Evolutionary conservation across 1,284 basidiomycete genomes (phyloP).

Genomic region (Inonotus hispidus): DNA sequence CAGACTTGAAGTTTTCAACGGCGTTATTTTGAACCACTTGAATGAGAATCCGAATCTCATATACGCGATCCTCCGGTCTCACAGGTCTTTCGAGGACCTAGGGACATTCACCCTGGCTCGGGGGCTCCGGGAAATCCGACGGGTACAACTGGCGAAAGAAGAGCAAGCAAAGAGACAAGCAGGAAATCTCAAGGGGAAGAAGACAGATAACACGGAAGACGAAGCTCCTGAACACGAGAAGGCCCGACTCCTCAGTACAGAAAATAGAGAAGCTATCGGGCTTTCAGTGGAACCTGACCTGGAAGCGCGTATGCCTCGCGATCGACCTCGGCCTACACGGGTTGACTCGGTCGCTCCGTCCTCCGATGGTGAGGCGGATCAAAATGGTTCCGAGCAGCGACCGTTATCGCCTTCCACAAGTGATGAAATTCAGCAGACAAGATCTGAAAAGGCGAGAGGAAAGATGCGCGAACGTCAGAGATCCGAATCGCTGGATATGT

Average conservation of each 20-base stretch:
- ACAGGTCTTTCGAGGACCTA: slow-evolving; percentile 81
- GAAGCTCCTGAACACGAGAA: slow-evolving; percentile 42
- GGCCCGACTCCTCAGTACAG: slow-evolving; percentile 49
- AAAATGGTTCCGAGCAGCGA: slow-evolving; percentile 24
- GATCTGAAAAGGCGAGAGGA: slow-evolving; percentile 80
- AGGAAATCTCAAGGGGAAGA: slow-evolving; percentile 32
- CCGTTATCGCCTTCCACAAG: slow-evolving; percentile 41
- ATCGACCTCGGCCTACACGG: slow-evolving; percentile 6
- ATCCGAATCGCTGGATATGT: slow-evolving; percentile 56
- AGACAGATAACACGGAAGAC: slow-evolving; percentile 30
- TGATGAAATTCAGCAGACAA: slow-evolving; percentile 25
- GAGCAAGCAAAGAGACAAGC: slow-evolving; percentile 43
- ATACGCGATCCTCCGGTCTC: slow-evolving; percentile 79
- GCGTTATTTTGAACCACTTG: slow-evolving; percentile 67
- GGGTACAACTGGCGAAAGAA: slow-evolving; percentile 67
- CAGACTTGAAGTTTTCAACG: slow-evolving; percentile 89
- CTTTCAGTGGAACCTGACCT: slow-evolving; percentile 19
- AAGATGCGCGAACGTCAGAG: slow-evolving; percentile 70
- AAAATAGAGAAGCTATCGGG: slow-evolving; percentile 26
- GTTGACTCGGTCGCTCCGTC: slow-evolving; percentile 4
- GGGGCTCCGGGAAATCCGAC: slow-evolving; percentile 80
- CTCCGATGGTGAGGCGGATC: slow-evolving; percentile 24
- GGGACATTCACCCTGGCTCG: slow-evolving; percentile 82
- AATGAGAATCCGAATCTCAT: slow-evolving; percentile 82
- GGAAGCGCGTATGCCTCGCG: slow-evolving; percentile 15